These are phyloP conservation scores for Cercospora zeina DNA, from an alignment of 2,329 filamentous ascomycete genomes.

Conservation along the genomic window DNA sequence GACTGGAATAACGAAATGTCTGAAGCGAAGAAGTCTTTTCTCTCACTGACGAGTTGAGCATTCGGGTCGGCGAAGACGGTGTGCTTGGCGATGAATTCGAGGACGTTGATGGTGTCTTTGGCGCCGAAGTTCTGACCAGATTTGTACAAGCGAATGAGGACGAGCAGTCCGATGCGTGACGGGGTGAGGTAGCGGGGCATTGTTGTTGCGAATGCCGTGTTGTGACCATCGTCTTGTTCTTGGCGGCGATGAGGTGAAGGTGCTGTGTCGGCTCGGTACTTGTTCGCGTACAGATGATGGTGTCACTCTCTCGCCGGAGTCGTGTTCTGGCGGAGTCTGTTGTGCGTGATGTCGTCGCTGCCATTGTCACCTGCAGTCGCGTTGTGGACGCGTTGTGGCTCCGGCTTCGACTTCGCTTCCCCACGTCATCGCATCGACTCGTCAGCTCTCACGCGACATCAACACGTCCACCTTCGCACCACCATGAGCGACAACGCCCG, in stretches of 20 bases:
- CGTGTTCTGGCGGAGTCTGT: not conserved
- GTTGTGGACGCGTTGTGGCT: conserved; percentile 4
- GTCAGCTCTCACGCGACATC: not conserved
- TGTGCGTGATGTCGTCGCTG: conserved; percentile 1
- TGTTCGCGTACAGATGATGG: too few species aligned
- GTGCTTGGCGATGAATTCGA: conserved; percentile 76
- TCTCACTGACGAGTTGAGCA: conserved; percentile 21
- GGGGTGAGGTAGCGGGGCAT: conserved; percentile 89
- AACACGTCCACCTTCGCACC: not conserved
- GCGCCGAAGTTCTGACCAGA: conserved; percentile 27
- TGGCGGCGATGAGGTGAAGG: not conserved
- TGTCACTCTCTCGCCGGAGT: not conserved
- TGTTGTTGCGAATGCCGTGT: not conserved
- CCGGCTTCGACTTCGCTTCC: not conserved
- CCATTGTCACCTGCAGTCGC: conserved; percentile 10
- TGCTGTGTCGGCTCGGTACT: not conserved
- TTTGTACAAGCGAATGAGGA: conserved; percentile 75
- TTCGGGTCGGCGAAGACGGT: conserved; percentile 43
- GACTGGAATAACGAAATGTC: conserved; percentile 26
- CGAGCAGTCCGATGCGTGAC: conserved; percentile 78
- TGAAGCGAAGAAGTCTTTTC: conserved; percentile 22
- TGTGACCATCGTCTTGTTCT: not conserved
- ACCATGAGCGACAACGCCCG: conserved; percentile 23
- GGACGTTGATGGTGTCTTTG: conserved; percentile 60
- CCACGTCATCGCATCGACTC: conserved; percentile 7